phyloP scores from a whole-genome alignment of 805 yeast species.

The Wickerhamomyces chaumierensis region DNA sequence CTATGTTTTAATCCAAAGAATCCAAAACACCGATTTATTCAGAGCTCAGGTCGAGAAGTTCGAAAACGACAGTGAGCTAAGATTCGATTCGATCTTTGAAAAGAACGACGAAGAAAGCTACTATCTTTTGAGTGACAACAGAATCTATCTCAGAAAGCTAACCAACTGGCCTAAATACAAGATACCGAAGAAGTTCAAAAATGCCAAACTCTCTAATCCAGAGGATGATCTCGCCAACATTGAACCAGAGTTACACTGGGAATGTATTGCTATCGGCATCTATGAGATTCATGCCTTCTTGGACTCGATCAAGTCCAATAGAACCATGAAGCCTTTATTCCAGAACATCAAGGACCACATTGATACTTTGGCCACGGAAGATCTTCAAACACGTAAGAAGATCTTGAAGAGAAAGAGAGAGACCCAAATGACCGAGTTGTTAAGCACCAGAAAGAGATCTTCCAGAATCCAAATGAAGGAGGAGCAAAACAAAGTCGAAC shows the following conservation, averaged over 20 bases:
- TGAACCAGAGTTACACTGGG: conserved; percentile 30
- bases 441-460: conserved; percentile 64
- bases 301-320: conserved; percentile 18
- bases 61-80: conserved; percentile 18
- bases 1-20: conserved; percentile 30
- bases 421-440: conserved; percentile 46
- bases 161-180: conserved; percentile 19
- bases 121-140: conserved; percentile 36
- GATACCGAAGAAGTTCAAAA: conserved; percentile 24
- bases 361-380: conserved; percentile 29
- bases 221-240: conserved; percentile 16
- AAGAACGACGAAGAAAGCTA: conserved; percentile 14
- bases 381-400: conserved; percentile 41
- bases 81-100: conserved; percentile 23
- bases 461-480: conserved; percentile 63
- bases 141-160: conserved; percentile 33
- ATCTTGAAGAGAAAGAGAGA: conserved; percentile 48
- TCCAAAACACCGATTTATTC: conserved; percentile 33
- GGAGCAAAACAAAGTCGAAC: conserved; percentile 37
- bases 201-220: conserved; percentile 19
- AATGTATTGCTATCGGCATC: conserved; percentile 31
- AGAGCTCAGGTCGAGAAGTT: conserved; percentile 34
- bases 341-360: conserved; percentile 21
- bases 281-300: conserved; percentile 28
- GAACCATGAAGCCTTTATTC: conserved; percentile 21